Base-by-base conservation (phyloP, 148 eudicot species). In the Rheum nobile region DNA sequence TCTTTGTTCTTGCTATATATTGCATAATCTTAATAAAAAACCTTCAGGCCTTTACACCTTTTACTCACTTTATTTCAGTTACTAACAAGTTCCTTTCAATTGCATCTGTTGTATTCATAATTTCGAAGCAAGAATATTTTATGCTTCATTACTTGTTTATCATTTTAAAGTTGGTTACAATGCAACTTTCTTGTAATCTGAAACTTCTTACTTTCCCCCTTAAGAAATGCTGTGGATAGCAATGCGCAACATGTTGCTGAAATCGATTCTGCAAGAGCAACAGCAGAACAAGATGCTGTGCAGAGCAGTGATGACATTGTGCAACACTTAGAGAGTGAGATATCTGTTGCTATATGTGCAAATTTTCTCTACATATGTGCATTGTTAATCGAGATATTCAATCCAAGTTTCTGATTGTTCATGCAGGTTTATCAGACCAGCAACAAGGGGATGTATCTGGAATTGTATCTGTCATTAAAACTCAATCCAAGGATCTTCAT, bases 191-290 rank as follows among this genome's bases (percentile, higher is more conserved):
- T 24, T 57, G 29, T 21, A 2, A 52, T 52, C 24, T 52, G 32
- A 57, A 57, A 57, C 28, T 48, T n/a, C 65, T 8, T 7, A 54
- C 7, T 16, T 65, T 32, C 6, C 32, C 22, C n/a, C 42, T 42
- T 52, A 77, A 95, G 99, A 84, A 83, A 80, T 78, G 72, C 83
- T 57, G 71, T 71, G 21, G 86, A 88, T 57, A 76, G 78, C 75
- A 89, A 85, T 80, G 91, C 77, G 52, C 90, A 87, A 78, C 92
- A 90, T 80, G 87, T 76, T 77, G 75, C 81, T 39, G 97, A 92
- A 79, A 79, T 90, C 74, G 81, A 79, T 70, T 83, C 85, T 43
- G 89, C 90, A 24, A 90, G 92, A 73, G 75, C 79, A 80, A 75
- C 87, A 41, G 90, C 84, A 48, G 92, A 89, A 47, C 85, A 87